Evolutionary conservation across 768 basidiomycete species (phyloP).

Genomic region (Mycena crocata): DNA sequence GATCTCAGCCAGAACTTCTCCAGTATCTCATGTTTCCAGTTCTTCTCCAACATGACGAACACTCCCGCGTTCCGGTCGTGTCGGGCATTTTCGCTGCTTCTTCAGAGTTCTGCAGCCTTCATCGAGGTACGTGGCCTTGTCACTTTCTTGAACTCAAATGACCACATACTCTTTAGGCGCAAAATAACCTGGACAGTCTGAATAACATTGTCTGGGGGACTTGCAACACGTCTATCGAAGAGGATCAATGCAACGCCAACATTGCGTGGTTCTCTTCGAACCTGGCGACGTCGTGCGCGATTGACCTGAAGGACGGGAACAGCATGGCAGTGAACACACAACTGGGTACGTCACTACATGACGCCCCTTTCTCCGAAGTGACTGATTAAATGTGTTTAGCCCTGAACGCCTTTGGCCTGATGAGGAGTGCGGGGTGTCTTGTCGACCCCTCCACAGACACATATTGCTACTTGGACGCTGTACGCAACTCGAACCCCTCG

Average conservation of each 20-base stretch:
- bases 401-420: constrained; percentile 70
- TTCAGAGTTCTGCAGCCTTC: constrained; percentile 66
- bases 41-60: constrained; percentile 82
- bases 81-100: constrained; percentile 78
- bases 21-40: constrained; percentile 70
- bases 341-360: constrained; percentile 54
- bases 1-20: constrained; percentile 75
- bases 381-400: constrained; percentile 48
- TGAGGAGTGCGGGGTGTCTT: constrained; percentile 72
- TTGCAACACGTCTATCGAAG: constrained; percentile 69
- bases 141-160: background rate
- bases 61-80: constrained; percentile 73
- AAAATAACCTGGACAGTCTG: constrained; percentile 68
- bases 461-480: constrained; percentile 83
- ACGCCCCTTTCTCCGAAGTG: background rate
- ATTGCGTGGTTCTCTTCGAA: constrained; percentile 72
- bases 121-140: constrained; percentile 56
- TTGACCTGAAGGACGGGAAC: constrained; percentile 67
- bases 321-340: constrained; percentile 65
- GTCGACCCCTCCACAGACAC: constrained; percentile 65
- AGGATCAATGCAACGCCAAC: constrained; percentile 68
- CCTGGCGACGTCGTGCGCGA: constrained; percentile 62
- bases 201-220: constrained; percentile 84
- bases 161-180: constrained; percentile 59
- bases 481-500: constrained; percentile 64